Evolutionary conservation across 345 rosid genomes (phyloP).

Genomic region (Linum tenue): DNA sequence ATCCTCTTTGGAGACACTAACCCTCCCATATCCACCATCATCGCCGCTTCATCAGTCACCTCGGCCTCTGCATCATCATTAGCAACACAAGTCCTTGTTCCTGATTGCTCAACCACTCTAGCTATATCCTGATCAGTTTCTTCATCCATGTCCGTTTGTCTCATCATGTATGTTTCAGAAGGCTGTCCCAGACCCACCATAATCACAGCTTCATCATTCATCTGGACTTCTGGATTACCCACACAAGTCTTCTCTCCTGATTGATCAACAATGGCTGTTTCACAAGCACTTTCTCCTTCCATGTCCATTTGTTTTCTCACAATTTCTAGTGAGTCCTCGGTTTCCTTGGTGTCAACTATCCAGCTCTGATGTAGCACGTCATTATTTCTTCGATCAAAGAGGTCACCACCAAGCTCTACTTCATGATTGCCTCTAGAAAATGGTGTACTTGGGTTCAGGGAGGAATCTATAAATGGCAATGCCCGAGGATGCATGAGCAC

Average conservation of each 20-base stretch:
- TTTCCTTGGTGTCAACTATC: constrained; percentile 23
- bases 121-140: constrained; percentile 22
- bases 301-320: constrained; percentile 14
- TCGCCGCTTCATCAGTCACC: constrained; percentile 17
- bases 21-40: constrained; percentile 17
- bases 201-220: constrained; percentile 20
- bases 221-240: constrained; percentile 15
- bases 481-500: constrained; percentile 79
- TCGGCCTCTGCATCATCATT: constrained; percentile 16
- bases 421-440: constrained; percentile 16
- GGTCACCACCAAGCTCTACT: too few relatives aligned
- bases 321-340: constrained; percentile 13
- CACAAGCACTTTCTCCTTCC: constrained; percentile 11
- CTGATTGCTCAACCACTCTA: too few relatives aligned
- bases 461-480: constrained; percentile 42
- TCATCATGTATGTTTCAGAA: too few relatives aligned
- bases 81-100: constrained; percentile 12
- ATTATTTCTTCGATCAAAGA: too few relatives aligned
- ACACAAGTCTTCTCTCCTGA: constrained; percentile 10
- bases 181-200: constrained; percentile 18
- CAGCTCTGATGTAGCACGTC: constrained; percentile 29
- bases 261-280: background rate
- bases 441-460: constrained; percentile 19
- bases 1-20: constrained; percentile 11
- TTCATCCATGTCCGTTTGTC: too few relatives aligned